phyloP scores from a whole-genome alignment of 148 eudicot species.

The Drosera capensis region DNA sequence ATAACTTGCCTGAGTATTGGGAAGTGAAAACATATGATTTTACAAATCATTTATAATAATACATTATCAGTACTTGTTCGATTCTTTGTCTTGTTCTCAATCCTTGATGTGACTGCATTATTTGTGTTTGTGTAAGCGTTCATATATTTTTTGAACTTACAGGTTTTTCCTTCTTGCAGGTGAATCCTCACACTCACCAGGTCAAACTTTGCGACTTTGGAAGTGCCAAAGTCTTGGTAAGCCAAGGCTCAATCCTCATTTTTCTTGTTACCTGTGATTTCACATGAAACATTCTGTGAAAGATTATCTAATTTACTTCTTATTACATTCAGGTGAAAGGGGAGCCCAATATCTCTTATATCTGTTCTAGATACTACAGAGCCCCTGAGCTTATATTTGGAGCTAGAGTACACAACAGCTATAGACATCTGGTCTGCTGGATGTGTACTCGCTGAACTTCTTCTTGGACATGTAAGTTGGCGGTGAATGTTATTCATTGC shows the following conservation, averaged over 20 bases:
- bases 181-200: slow-evolving; percentile 92
- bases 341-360: no score
- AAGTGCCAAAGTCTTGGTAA: slow-evolving; percentile 88
- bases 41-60: no score
- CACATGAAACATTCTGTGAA: no score
- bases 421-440: slow-evolving; percentile 45
- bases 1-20: no score
- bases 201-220: slow-evolving; percentile 86
- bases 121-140: neutral
- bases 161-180: slow-evolving; percentile 24
- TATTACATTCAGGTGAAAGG: slow-evolving; percentile 25
- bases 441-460: slow-evolving; percentile 39
- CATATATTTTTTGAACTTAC: neutral
- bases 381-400: no score
- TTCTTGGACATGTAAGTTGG: slow-evolving; percentile 27
- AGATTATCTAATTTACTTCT: slow-evolving; percentile 4
- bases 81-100: no score
- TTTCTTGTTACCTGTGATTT: neutral
- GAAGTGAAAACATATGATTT: no score
- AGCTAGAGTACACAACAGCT: slow-evolving; percentile 39
- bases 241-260: slow-evolving; percentile 1
- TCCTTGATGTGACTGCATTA: no score
- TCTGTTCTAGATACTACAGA: no score
- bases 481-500: neutral
- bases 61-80: no score